Conservation (phyloP, 1,284 basidiomycete species). For the Apiotrichum akiyoshidainum region DNA sequence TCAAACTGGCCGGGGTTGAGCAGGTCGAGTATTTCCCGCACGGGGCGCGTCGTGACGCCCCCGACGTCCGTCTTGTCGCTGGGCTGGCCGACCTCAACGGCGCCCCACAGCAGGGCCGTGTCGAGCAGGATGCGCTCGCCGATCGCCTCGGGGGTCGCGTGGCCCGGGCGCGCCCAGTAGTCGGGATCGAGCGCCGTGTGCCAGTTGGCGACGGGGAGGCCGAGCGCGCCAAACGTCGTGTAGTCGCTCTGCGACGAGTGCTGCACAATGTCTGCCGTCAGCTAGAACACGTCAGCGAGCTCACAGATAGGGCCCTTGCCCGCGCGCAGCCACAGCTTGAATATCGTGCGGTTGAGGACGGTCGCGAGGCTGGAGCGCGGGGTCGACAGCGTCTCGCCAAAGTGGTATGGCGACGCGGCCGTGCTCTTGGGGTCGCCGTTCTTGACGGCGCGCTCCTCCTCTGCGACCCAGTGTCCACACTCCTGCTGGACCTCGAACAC, state of each 20-base stretch:
- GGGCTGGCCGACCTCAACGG: conserved; percentile 23
- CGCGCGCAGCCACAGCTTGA: conserved; percentile 28
- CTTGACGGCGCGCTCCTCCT: conserved; percentile 22
- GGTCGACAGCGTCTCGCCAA: conserved; percentile 32
- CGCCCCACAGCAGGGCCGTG: conserved; percentile 38
- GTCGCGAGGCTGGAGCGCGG: conserved; percentile 16
- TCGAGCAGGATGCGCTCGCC: conserved; percentile 35
- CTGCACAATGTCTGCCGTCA: conserved; percentile 29
- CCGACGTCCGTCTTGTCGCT: conserved; percentile 20
- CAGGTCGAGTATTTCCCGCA: conserved; percentile 1
- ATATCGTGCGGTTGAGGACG: conserved; percentile 27
- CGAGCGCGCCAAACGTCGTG: conserved; percentile 16
- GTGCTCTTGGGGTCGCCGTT: no score
- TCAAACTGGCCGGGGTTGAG: not conserved
- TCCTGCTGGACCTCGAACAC: conserved; percentile 31
- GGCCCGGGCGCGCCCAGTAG: conserved; percentile 23
- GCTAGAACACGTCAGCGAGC: not conserved
- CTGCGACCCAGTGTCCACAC: conserved; percentile 39
- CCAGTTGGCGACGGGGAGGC: conserved; percentile 22
- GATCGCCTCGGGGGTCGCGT: conserved; percentile 22
- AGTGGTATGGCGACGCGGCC: conserved; percentile 21
- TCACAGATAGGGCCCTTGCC: conserved; percentile 40
- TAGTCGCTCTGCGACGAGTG: conserved; percentile 31
- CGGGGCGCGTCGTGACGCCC: conserved; percentile 2
- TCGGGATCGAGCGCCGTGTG: conserved; percentile 21